These are phyloP conservation scores for Caloboletus firmus DNA, from an alignment of 1,284 basidiomycete genomes.

Conservation along the genomic window DNA sequence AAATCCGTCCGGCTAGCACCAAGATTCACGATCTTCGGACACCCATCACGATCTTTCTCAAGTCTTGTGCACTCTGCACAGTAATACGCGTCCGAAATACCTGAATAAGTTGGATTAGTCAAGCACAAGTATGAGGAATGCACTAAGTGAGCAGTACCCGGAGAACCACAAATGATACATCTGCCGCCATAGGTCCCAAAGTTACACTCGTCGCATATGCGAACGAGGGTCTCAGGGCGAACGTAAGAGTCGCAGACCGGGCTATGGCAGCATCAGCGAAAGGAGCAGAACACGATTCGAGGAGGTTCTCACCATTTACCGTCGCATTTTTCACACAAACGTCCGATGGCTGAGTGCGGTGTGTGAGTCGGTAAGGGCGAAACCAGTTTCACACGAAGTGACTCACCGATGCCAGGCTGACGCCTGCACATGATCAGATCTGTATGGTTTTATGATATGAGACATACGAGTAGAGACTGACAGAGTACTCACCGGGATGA, in stretches of 20 bases:
- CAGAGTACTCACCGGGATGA: conserved; percentile 69
- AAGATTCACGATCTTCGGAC: conserved; percentile 97
- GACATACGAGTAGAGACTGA: not conserved
- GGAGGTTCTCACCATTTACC: conserved; percentile 85
- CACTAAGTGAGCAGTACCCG: conserved; percentile 55
- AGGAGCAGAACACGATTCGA: not conserved
- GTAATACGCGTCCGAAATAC: conserved; percentile 97
- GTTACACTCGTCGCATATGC: conserved; percentile 99
- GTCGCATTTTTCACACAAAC: conserved; percentile 98
- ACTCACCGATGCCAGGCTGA: conserved; percentile 90
- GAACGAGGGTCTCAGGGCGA: conserved; percentile 94
- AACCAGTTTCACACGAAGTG: not conserved
- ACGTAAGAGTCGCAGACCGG: conserved; percentile 99
- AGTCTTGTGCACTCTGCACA: conserved; percentile 95
- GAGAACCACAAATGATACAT: conserved; percentile 96
- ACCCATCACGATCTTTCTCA: conserved; percentile 98
- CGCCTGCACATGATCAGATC: conserved; percentile 97
- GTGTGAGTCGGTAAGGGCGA: conserved; percentile 4
- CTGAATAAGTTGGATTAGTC: conserved; percentile 39
- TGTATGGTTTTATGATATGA: conserved; percentile 28
- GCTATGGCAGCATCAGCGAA: conserved; percentile 43
- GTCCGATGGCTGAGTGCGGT: conserved; percentile 75
- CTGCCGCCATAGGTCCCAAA: conserved; percentile 96
- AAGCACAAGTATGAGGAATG: not conserved
- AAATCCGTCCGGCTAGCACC: conserved; percentile 87